phyloP scores from a whole-genome alignment of 768 basidiomycete genomes.

The Phaeolepiota aurea region DNA sequence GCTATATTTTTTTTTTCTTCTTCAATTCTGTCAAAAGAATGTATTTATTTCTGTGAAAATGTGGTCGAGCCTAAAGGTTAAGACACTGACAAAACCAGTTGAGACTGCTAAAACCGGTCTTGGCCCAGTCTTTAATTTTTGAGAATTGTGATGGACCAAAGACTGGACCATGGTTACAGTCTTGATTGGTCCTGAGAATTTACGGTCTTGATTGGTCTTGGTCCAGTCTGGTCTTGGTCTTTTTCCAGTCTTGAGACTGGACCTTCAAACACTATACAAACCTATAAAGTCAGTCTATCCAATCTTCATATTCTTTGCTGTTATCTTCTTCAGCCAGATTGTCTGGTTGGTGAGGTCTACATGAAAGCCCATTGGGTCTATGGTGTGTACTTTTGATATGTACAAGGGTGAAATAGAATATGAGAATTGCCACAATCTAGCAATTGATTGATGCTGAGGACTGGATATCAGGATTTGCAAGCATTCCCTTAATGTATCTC shows the following conservation, averaged over 20 bases:
- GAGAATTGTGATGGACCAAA: conserved; percentile 1
- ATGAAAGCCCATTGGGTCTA: too few species aligned
- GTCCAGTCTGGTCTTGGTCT: conserved; percentile 5
- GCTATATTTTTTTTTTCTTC: background rate
- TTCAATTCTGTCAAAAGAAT: too few species aligned
- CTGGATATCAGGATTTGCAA: too few species aligned
- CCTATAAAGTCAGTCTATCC: background rate
- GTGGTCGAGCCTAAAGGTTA: too few species aligned
- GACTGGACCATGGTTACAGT: conserved; percentile 5
- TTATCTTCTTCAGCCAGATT: too few species aligned
- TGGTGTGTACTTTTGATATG: too few species aligned
- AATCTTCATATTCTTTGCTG: background rate
- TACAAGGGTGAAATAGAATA: too few species aligned
- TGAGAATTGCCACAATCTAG: too few species aligned
- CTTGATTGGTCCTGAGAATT: conserved; percentile 6
- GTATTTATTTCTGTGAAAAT: too few species aligned
- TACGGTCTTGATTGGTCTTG: conserved; percentile 2
- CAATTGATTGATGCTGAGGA: too few species aligned
- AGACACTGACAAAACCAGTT: background rate
- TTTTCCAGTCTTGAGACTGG: conserved; percentile 7
- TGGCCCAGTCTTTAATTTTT: conserved; percentile 3
- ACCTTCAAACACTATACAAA: conserved; percentile 4
- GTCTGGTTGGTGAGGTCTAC: too few species aligned
- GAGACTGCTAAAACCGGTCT: conserved; percentile 3
- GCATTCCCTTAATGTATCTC: too few species aligned